These are phyloP conservation scores for Arthrinium phaeospermum DNA, from an alignment of 2,329 filamentous ascomycete genomes.

Conservation along the genomic window DNA sequence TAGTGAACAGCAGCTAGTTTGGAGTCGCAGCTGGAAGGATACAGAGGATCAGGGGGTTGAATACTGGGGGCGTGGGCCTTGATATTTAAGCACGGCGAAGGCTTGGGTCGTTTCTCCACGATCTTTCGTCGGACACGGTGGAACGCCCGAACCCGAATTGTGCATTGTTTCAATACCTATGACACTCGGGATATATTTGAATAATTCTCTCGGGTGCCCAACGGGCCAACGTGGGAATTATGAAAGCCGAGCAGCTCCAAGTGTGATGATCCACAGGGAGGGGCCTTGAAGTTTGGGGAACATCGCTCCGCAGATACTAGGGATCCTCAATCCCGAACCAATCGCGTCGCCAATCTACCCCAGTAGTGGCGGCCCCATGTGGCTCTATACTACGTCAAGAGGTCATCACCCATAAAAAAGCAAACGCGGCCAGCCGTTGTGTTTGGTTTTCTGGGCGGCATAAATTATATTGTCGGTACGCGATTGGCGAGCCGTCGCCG, in stretches of 20 bases:
- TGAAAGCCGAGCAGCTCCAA: not conserved
- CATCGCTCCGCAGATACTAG: not conserved
- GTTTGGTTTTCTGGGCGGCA: not conserved
- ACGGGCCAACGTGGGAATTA: not conserved
- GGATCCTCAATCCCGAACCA: not conserved
- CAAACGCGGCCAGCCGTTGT: not conserved
- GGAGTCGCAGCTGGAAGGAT: not conserved
- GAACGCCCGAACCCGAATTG: not conserved
- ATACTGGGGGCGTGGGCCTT: not conserved
- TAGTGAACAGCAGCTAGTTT: not conserved
- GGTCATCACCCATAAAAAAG: not conserved
- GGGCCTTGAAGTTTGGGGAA: not conserved
- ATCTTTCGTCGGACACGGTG: not conserved
- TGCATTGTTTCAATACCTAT: not conserved
- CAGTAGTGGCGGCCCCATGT: not conserved
- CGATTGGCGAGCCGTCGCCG: no score
- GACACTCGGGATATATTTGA: not conserved
- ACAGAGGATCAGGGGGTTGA: not conserved
- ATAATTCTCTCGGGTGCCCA: not conserved
- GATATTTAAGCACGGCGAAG: not conserved
- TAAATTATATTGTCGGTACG: no score
- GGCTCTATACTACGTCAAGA: not conserved
- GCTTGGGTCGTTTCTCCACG: not conserved
- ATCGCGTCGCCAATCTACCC: not conserved
- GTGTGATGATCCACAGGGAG: not conserved